A percentile compares a stretch with the other conserved stretches of the same genome.
Conservation (phyloP, 148 eudicot species). For the Amaranthus hypochondriacus region DNA sequence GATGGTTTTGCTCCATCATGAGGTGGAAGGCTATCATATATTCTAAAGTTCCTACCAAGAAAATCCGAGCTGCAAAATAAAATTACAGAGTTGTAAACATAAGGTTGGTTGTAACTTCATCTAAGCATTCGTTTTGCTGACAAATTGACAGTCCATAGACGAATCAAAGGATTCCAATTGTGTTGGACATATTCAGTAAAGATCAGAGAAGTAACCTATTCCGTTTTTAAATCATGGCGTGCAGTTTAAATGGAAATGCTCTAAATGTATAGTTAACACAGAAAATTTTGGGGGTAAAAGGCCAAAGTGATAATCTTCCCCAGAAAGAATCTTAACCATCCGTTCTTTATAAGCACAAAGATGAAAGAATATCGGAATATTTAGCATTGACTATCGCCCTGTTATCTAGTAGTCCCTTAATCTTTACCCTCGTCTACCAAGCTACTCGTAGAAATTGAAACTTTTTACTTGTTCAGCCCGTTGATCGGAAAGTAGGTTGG, state of each 20-base stretch:
- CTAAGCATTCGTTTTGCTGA: background rate
- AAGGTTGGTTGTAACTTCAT: background rate
- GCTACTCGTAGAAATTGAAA: background rate
- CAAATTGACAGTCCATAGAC: background rate
- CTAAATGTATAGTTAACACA: too few species aligned
- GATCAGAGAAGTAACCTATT: too few species aligned
- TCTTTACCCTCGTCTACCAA: background rate
- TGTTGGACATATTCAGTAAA: too few species aligned
- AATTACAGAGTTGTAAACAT: background rate
- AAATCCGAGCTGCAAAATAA: slow-evolving; percentile 73
- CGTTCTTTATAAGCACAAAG: background rate
- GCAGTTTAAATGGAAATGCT: too few species aligned
- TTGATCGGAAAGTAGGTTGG: background rate
- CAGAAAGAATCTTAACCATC: background rate
- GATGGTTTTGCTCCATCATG: slow-evolving; percentile 74
- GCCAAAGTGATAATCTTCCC: background rate
- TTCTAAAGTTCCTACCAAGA: slow-evolving; percentile 91
- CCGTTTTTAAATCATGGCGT: too few species aligned
- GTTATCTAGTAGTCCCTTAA: background rate
- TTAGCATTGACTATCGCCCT: background rate
- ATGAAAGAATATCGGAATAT: background rate
- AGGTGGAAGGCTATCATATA: slow-evolving; percentile 88
- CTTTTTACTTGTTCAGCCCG: background rate
- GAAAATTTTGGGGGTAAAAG: too few species aligned
- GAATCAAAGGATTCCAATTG: background rate